Evolutionary conservation across 2,329 filamentous ascomycete species (phyloP).

Genomic region (Raffaelea arxii): DNA sequence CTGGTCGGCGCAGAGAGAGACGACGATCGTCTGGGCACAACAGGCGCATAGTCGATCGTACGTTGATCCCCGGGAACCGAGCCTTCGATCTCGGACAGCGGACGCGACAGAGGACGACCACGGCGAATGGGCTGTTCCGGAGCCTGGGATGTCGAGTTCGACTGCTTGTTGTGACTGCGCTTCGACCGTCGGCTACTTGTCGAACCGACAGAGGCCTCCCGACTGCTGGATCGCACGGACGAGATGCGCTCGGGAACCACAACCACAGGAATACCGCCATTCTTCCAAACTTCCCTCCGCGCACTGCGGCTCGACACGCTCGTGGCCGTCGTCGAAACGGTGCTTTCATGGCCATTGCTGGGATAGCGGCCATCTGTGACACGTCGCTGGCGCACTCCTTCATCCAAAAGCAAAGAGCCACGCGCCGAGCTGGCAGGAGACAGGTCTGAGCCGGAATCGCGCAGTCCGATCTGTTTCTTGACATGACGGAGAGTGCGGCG

Average conservation of each 20-base stretch:
- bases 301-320: conserved; percentile 45
- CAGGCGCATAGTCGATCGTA: conserved; percentile 51
- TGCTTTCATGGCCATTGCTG: conserved; percentile 32
- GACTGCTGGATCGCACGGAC: conserved; percentile 38
- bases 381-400: conserved; percentile 15
- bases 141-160: conserved; percentile 31
- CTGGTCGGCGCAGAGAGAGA: conserved; percentile 55
- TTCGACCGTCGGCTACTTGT: conserved; percentile 49
- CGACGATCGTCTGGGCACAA: conserved; percentile 46
- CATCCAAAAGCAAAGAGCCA: conserved; percentile 26
- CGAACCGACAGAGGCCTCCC: conserved; percentile 47
- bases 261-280: conserved; percentile 51
- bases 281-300: conserved; percentile 49
- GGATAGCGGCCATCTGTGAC: conserved; percentile 19
- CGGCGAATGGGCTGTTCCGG: conserved; percentile 17
- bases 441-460: conserved; percentile 34
- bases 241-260: conserved; percentile 50
- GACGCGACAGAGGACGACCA: conserved; percentile 30
- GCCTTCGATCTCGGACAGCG: conserved; percentile 37
- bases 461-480: conserved; percentile 42
- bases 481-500: conserved; percentile 51
- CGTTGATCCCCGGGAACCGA: conserved; percentile 35
- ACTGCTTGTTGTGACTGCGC: conserved; percentile 41
- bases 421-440: conserved; percentile 32
- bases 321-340: conserved; percentile 38